These are phyloP conservation scores for Puya raimondii DNA, from an alignment of 176 grass and related monocot genomes.

Conservation along the genomic window DNA sequence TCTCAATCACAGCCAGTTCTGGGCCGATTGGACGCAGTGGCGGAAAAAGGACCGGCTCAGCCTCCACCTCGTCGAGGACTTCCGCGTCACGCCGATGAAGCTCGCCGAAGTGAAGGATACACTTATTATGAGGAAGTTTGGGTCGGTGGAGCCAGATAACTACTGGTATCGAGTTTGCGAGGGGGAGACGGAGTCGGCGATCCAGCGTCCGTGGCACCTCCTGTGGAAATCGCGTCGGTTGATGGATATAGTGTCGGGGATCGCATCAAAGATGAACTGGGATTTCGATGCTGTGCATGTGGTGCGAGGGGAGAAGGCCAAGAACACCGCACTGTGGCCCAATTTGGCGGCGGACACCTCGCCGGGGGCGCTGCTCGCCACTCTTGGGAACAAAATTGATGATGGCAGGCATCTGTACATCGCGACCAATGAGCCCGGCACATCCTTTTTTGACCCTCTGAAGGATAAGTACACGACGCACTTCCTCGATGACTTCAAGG, in stretches of 20 bases:
- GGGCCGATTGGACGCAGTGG: conserved; percentile 61
- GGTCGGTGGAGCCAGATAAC: conserved; percentile 62
- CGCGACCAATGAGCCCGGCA: conserved; percentile 25
- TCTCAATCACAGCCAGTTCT: conserved; percentile 52
- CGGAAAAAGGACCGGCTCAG: conserved; percentile 45
- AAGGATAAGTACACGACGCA: conserved; percentile 30
- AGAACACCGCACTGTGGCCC: conserved; percentile 10
- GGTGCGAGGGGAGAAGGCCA: conserved; percentile 20
- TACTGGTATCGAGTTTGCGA: conserved; percentile 81
- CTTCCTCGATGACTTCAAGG: conserved; percentile 55
- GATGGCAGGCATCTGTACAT: conserved; percentile 53
- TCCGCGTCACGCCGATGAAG: conserved; percentile 35
- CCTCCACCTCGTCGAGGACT: conserved; percentile 53
- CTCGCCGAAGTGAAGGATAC: conserved; percentile 38
- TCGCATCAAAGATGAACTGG: conserved; percentile 44
- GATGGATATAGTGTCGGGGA: conserved; percentile 43
- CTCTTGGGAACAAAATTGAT: conserved; percentile 28
- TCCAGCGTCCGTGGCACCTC: conserved; percentile 10
- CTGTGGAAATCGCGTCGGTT: conserved; percentile 46
- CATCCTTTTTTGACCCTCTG: conserved; percentile 34
- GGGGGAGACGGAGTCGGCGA: conserved; percentile 29
- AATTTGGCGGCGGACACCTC: conserved; percentile 14
- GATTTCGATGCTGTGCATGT: conserved; percentile 50
- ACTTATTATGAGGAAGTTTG: conserved; percentile 70
- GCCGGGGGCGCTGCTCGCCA: conserved; percentile 13